Evolutionary conservation across 1,284 basidiomycete species (phyloP).

Genomic region (Caloboletus firmus): DNA sequence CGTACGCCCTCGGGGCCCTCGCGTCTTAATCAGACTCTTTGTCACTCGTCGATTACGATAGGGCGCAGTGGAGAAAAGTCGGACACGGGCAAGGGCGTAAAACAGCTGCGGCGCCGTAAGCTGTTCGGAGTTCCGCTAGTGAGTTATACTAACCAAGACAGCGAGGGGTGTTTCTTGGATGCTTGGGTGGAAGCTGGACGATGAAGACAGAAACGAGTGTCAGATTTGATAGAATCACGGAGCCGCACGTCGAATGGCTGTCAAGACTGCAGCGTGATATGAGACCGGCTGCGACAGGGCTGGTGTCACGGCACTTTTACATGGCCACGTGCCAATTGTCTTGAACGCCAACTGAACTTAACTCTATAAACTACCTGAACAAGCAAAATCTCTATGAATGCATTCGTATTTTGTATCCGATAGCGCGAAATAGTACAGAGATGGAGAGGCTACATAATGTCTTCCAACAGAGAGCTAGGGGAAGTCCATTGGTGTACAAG

Average conservation of each 20-base stretch:
- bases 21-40: conserved; percentile 6
- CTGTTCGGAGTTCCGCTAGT: not conserved
- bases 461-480: conserved; percentile 23
- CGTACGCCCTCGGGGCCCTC: not conserved
- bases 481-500: conserved; percentile 35
- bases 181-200: not conserved
- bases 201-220: not conserved
- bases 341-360: conserved; percentile 8
- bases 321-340: conserved; percentile 13
- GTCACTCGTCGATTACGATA: conserved; percentile 25
- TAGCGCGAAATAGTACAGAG: conserved; percentile 27
- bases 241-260: not conserved
- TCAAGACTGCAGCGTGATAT: not conserved
- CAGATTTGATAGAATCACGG: conserved; percentile 2
- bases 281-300: conserved; percentile 7
- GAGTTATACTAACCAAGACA: not conserved
- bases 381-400: conserved; percentile 20
- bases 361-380: conserved; percentile 2
- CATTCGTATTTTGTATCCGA: conserved; percentile 19
- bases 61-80: conserved; percentile 22
- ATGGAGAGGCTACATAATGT: conserved; percentile 33
- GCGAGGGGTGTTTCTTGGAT: not conserved
- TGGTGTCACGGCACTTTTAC: not conserved
- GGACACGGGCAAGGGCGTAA: conserved; percentile 9
- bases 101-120: conserved; percentile 16